A percentile compares a stretch with the other conserved stretches of the same genome.
Evolutionary conservation across 2,329 filamentous ascomycete genomes (phyloP).

Genomic region (Epicoccum nigrum): DNA sequence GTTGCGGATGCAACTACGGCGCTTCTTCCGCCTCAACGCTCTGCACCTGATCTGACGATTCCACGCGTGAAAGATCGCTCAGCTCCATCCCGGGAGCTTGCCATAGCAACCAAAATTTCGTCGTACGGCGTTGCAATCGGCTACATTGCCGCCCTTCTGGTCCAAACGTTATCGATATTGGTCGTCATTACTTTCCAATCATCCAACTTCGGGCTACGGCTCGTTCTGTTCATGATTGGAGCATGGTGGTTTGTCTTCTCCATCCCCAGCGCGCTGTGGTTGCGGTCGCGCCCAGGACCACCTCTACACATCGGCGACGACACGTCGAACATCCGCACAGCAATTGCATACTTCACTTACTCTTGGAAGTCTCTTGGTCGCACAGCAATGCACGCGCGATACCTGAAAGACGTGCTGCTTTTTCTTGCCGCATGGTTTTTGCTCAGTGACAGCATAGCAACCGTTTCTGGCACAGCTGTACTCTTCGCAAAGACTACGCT

Average conservation of each 20-base stretch:
- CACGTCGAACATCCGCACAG: conserved; percentile 53
- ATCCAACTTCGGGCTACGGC: conserved; percentile 81
- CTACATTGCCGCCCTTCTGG: conserved; percentile 82
- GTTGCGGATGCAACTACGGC: conserved; percentile 45
- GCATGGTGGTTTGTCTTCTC: conserved; percentile 94
- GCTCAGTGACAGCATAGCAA: conserved; percentile 91
- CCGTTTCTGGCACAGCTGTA: conserved; percentile 91
- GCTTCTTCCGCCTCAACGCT: conserved; percentile 40
- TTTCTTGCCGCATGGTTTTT: conserved; percentile 93
- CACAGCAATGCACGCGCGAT: conserved; percentile 76
- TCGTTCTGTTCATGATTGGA: conserved; percentile 87
- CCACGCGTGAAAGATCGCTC: conserved; percentile 37
- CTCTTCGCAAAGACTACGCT: conserved; percentile 94
- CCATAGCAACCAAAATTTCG: conserved; percentile 87
- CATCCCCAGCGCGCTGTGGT: conserved; percentile 84
- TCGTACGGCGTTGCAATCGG: conserved; percentile 93
- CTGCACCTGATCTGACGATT: conserved; percentile 37
- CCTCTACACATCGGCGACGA: conserved; percentile 56
- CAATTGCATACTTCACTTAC: conserved; percentile 75
- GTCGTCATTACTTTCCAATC: conserved; percentile 68
- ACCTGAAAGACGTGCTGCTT: conserved; percentile 73
- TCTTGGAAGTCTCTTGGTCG: conserved; percentile 87
- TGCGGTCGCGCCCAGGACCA: conserved; percentile 86
- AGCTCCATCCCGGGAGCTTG: conserved; percentile 69
- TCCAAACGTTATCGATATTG: conserved; percentile 81